Percentiles rank a stretch among this genome's conserved stretches.
Evolutionary conservation across 129 eudicot genomes (phyloP).

Genomic region (Tagetes erecta): DNA sequence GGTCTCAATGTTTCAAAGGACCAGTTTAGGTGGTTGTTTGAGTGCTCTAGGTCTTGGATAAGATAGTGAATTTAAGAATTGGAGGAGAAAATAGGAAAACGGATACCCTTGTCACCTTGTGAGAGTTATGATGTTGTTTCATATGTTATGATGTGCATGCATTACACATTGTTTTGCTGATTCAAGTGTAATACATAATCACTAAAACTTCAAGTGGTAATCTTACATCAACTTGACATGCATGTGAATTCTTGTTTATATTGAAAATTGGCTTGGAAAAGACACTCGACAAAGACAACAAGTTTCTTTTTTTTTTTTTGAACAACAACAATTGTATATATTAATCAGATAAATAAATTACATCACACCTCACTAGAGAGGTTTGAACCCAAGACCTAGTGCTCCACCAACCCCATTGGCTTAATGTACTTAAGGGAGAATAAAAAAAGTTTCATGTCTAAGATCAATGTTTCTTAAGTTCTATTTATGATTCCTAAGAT

Average conservation of each 20-base stretch:
- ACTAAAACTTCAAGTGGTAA: background rate
- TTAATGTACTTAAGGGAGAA: background rate
- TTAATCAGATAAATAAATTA: too few species aligned
- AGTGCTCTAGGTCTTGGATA: background rate
- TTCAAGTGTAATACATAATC: background rate
- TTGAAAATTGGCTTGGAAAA: background rate
- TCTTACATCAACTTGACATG: background rate
- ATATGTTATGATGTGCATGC: background rate
- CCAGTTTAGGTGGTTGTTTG: background rate
- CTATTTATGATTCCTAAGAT: background rate
- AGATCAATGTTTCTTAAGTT: background rate
- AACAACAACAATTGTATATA: too few species aligned
- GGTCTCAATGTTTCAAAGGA: background rate
- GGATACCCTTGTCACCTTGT: constrained; percentile 9
- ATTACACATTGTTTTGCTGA: background rate
- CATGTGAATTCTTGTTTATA: background rate
- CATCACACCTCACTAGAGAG: too few species aligned
- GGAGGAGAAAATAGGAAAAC: background rate
- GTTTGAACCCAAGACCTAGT: too few species aligned
- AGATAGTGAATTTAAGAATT: background rate
- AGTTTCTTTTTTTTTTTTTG: background rate
- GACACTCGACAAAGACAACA: background rate
- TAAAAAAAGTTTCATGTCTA: background rate
- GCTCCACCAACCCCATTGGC: background rate
- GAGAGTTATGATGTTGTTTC: constrained; percentile 8